Evolutionary conservation across 176 grass and related monocot species (phyloP).

Genomic region (Zoysia japonica): DNA sequence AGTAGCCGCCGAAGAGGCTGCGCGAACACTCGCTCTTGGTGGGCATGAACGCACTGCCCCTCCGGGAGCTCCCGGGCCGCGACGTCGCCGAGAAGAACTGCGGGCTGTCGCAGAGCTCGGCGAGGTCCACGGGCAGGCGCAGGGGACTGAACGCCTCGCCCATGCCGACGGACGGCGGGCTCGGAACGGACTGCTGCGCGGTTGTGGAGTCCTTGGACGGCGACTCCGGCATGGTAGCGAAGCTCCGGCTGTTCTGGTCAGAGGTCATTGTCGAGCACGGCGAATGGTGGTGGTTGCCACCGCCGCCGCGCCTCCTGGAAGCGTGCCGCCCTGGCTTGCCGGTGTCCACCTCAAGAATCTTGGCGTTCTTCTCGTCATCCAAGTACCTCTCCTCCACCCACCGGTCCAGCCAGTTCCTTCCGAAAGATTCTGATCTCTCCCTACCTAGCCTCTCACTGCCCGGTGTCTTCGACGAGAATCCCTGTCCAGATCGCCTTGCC

Average conservation of each 20-base stretch:
- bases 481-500: constrained; percentile 38
- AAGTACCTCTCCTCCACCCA: constrained; percentile 90
- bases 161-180: constrained; percentile 69
- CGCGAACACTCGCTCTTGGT: constrained; percentile 78
- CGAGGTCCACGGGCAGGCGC: constrained; percentile 42
- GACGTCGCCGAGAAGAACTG: constrained; percentile 81
- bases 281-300: constrained; percentile 41
- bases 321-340: constrained; percentile 69
- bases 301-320: constrained; percentile 38
- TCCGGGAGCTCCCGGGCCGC: constrained; percentile 56
- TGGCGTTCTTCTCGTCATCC: constrained; percentile 87
- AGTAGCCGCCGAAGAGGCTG: constrained; percentile 70
- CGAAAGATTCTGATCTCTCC: constrained; percentile 67
- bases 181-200: constrained; percentile 64
- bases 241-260: constrained; percentile 62
- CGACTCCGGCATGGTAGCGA: constrained; percentile 60
- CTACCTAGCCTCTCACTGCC: constrained; percentile 42
- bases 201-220: constrained; percentile 68
- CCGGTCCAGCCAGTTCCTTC: constrained; percentile 80
- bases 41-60: constrained; percentile 57
- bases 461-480: constrained; percentile 44
- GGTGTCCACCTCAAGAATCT: constrained; percentile 88
- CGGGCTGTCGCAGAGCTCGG: constrained; percentile 71
- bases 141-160: constrained; percentile 55
- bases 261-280: constrained; percentile 68